Evolutionary conservation across 2,329 filamentous ascomycete species (phyloP), one percentile per base, ranked within the genome.

Genomic region (Escovopsis weberi): DNA sequence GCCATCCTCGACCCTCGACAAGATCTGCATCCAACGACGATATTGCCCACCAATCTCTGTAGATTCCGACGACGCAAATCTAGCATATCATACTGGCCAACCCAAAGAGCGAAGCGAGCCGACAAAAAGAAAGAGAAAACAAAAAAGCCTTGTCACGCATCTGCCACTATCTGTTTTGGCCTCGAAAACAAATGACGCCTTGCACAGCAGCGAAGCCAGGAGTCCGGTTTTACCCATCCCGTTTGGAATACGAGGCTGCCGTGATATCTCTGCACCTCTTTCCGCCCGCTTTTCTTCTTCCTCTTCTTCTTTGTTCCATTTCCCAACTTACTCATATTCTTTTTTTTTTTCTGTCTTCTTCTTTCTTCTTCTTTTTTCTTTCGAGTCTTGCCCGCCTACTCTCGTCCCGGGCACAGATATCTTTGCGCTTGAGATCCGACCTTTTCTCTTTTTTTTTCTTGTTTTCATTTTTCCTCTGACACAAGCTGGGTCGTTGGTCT

Each of bases 71-170:
- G 43, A 57, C 49, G 48, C 52, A 51, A 50, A 53, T 54, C 47
- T 51, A 53, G 52, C 53, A 53, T 55, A 55, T 58, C 54, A 59
- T 53, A 54, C 55, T 55, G 58, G 57, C 58, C 56, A 52, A 60
- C 51, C 55, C 60, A 57, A 11, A 32, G 54, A 59, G 63, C 60
- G 59, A 64, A 56, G 55, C 59, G 59, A 64, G 11, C 8, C 28
- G 28, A 9, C 8, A 32, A 11, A 32, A 11, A 7, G 7, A 32
- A 11, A 5, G 28, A 9, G 28, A 23, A 23, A 6, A 23, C 59
- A 60, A 63, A 57, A 53, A 50, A 50, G 57, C 53, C 53, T 52
- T 55, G 52, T 52, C 50, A 50, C 51, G 42, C 46, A 57, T 50
- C 15, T 54, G 53, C 56, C 50, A 53, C 50, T 42, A 50, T 49